A percentile compares a stretch with the other conserved stretches of the same genome.
phyloP scores from a whole-genome alignment of 257 asterid genomes.

The Nicotiana otophora region DNA sequence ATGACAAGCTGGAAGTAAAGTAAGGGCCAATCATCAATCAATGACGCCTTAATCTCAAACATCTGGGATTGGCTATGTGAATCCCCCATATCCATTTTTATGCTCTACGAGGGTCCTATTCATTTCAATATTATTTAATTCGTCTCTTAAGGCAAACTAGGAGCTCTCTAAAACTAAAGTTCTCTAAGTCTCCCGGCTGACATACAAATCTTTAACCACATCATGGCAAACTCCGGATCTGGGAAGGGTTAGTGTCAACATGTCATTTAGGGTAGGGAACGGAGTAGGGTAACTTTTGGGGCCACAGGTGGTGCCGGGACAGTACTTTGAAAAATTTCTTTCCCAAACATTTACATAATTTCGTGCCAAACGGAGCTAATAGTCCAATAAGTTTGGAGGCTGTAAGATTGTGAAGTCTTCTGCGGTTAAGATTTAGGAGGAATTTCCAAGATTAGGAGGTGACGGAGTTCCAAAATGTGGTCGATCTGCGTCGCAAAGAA shows the following conservation, averaged over 20 bases:
- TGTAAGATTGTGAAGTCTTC: neutral
- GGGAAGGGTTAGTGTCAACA: neutral
- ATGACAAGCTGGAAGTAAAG: too few relatives aligned
- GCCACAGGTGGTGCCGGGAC: neutral
- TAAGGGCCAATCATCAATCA: too few relatives aligned
- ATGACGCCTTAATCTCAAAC: too few relatives aligned
- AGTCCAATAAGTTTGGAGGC: neutral
- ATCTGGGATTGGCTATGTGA: too few relatives aligned
- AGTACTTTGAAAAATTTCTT: neutral
- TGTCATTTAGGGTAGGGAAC: neutral
- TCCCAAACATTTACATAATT: neutral
- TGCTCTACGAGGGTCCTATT: too few relatives aligned
- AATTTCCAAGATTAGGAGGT: neutral
- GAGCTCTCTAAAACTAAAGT: too few relatives aligned
- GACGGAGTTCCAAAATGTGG: neutral
- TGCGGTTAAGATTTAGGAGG: neutral
- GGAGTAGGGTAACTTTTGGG: neutral
- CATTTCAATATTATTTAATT: too few relatives aligned
- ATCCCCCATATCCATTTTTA: too few relatives aligned
- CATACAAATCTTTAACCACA: neutral
- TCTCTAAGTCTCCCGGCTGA: too few relatives aligned
- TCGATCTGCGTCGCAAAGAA: too few relatives aligned
- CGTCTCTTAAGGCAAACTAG: too few relatives aligned
- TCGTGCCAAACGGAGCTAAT: neutral
- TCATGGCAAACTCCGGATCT: neutral